Percentiles rank a stretch among this genome's conserved stretches.
These are phyloP conservation scores for Metschnikowia santaceciliae DNA, from an alignment of 805 yeast genomes.

Conservation along the genomic window DNA sequence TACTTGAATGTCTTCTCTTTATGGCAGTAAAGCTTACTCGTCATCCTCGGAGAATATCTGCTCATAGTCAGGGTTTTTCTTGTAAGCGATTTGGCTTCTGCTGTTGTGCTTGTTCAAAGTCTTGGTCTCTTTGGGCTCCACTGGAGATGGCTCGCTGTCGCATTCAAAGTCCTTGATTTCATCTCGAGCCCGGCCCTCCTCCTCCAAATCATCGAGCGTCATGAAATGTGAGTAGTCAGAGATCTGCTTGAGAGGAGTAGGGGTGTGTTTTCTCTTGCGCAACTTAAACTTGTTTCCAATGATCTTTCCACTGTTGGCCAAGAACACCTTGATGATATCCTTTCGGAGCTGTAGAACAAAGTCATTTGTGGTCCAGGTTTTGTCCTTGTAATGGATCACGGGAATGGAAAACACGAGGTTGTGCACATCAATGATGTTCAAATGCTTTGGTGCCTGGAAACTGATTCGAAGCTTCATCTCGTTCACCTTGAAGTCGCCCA, in stretches of 20 bases:
- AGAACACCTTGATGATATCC: constrained; percentile 52
- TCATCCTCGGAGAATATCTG: background rate
- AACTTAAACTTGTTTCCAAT: constrained; percentile 66
- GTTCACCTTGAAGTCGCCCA: constrained; percentile 33
- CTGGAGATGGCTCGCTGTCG: constrained; percentile 6
- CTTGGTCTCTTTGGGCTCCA: background rate
- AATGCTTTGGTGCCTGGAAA: constrained; percentile 69
- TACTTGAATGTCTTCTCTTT: too few relatives aligned
- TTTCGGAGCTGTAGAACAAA: constrained; percentile 58
- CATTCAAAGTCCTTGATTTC: background rate
- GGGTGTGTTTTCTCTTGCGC: constrained; percentile 26
- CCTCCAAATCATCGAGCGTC: constrained; percentile 38
- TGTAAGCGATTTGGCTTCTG: background rate
- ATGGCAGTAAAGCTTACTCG: background rate
- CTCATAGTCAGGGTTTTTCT: background rate
- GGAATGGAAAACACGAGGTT: constrained; percentile 69
- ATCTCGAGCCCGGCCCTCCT: constrained; percentile 18
- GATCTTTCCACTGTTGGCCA: constrained; percentile 71
- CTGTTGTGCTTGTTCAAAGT: background rate
- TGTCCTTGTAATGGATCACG: constrained; percentile 42
- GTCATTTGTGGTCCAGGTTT: constrained; percentile 72
- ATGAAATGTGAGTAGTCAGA: constrained; percentile 35
- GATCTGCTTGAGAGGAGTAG: constrained; percentile 38
- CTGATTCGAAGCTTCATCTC: constrained; percentile 53
- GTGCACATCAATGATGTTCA: constrained; percentile 71